These are phyloP conservation scores for Ballota nigra DNA, from an alignment of 257 asterid genomes.

Conservation along the genomic window DNA sequence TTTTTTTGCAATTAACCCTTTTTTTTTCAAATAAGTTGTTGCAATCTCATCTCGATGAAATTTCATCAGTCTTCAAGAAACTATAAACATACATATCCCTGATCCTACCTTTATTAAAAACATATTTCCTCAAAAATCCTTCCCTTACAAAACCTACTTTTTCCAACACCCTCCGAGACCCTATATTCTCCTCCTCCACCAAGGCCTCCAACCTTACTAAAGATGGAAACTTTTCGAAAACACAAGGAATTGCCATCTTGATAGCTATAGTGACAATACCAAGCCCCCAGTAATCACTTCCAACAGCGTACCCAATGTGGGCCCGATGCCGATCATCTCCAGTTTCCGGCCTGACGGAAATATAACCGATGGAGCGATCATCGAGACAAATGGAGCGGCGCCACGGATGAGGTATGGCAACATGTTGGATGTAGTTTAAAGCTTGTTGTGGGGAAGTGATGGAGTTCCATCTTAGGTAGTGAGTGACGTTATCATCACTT, in stretches of 20 bases:
- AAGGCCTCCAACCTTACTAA: constrained; percentile 67
- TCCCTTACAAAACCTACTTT: constrained; percentile 64
- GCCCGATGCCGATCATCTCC: constrained; percentile 59
- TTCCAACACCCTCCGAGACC: constrained; percentile 62
- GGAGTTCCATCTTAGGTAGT: constrained; percentile 55
- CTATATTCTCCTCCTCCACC: constrained; percentile 64
- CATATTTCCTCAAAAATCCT: constrained; percentile 60
- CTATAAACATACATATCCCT: constrained; percentile 61
- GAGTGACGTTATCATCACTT: constrained; percentile 50
- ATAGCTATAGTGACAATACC: constrained; percentile 56
- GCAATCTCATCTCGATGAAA: too few species aligned
- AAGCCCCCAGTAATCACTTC: constrained; percentile 50
- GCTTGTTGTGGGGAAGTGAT: constrained; percentile 55
- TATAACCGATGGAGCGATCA: constrained; percentile 52
- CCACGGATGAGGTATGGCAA: constrained; percentile 73
- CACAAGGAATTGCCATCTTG: constrained; percentile 44
- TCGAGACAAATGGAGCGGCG: constrained; percentile 59
- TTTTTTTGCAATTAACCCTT: too few species aligned
- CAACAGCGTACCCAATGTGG: constrained; percentile 55
- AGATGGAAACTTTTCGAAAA: constrained; percentile 39
- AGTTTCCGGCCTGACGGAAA: constrained; percentile 52
- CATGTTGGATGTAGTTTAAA: constrained; percentile 39
- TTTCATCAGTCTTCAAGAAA: constrained; percentile 43
- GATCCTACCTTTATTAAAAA: constrained; percentile 59
- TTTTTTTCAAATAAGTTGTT: too few species aligned